A percentile compares a stretch with the other conserved stretches of the same genome.
These are phyloP conservation scores for Trametes versicolor DNA, from an alignment of 1,284 basidiomycete species.

Conservation along the genomic window DNA sequence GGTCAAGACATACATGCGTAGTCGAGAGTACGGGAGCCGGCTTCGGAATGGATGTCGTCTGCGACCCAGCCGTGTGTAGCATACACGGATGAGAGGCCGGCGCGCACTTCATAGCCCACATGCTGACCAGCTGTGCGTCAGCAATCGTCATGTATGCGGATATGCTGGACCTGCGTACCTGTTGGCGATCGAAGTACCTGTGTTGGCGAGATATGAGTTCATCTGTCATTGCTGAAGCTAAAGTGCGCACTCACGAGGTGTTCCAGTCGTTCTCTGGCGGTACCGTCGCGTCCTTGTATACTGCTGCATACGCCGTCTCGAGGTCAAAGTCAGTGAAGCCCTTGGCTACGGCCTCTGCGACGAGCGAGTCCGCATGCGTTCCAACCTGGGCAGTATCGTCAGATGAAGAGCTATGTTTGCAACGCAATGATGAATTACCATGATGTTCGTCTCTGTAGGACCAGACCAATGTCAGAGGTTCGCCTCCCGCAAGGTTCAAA, in stretches of 20 bases:
- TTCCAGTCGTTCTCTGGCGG: conserved; percentile 71
- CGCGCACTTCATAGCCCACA: conserved; percentile 85
- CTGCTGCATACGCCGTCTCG: conserved; percentile 77
- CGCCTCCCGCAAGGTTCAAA: conserved; percentile 16
- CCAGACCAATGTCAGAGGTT: background rate
- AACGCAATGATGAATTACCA: conserved; percentile 50
- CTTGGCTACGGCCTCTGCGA: conserved; percentile 82
- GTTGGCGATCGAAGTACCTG: conserved; percentile 75
- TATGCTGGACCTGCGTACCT: conserved; percentile 51
- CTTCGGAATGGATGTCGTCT: conserved; percentile 81
- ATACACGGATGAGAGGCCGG: conserved; percentile 79
- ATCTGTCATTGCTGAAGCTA: no score
- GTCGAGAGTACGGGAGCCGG: conserved; percentile 80
- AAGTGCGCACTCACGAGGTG: conserved; percentile 52
- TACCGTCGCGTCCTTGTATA: conserved; percentile 78
- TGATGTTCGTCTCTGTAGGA: conserved; percentile 72
- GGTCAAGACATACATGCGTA: conserved; percentile 78
- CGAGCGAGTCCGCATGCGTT: conserved; percentile 83
- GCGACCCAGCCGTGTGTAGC: conserved; percentile 80
- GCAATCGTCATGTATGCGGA: background rate
- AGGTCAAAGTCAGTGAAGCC: conserved; percentile 71
- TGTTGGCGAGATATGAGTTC: no score
- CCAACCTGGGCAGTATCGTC: conserved; percentile 54
- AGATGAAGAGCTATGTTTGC: background rate
- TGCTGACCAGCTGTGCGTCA: conserved; percentile 50